Evolutionary conservation across 2,329 filamentous ascomycete genomes (phyloP).

Genomic region (Pseudohalonectria lignicola): DNA sequence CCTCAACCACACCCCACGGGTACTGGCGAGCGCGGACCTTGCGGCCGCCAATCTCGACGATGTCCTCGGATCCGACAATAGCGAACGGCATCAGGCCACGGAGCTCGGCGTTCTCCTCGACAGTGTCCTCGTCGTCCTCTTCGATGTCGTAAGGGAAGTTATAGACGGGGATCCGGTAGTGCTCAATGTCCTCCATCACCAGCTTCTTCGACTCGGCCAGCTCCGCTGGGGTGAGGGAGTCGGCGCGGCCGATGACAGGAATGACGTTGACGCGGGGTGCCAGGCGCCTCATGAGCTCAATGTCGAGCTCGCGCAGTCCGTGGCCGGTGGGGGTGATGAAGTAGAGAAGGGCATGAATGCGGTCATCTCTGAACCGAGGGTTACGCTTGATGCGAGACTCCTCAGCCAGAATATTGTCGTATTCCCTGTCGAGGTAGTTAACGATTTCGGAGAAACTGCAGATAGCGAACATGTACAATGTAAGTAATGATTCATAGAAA

Average conservation of each 20-base stretch:
- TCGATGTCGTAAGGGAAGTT: slow-evolving; percentile 99
- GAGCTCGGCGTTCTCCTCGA: slow-evolving; percentile 97
- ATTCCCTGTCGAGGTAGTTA: slow-evolving; percentile 96
- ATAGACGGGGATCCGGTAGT: slow-evolving; percentile 98
- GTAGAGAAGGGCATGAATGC: slow-evolving; percentile 95
- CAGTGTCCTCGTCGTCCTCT: slow-evolving; percentile 98
- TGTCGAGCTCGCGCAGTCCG: slow-evolving; percentile 94
- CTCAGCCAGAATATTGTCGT: slow-evolving; percentile 97
- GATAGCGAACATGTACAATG: slow-evolving; percentile 4
- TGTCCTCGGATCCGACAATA: slow-evolving; percentile 94
- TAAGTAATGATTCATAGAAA: background rate
- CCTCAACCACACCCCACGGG: slow-evolving; percentile 97
- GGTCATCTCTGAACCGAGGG: slow-evolving; percentile 97
- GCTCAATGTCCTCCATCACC: slow-evolving; percentile 99
- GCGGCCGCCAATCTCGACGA: slow-evolving; percentile 86
- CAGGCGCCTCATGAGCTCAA: slow-evolving; percentile 98
- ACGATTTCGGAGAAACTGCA: slow-evolving; percentile 91
- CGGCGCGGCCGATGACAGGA: slow-evolving; percentile 95
- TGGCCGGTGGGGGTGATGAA: slow-evolving; percentile 98
- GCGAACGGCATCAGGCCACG: slow-evolving; percentile 97
- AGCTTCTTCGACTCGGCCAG: slow-evolving; percentile 99
- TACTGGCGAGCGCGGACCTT: slow-evolving; percentile 93
- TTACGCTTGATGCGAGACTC: slow-evolving; percentile 99
- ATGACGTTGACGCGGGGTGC: slow-evolving; percentile 98
- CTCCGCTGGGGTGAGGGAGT: slow-evolving; percentile 92